Conservation (phyloP, 768 basidiomycete species). For the Pholiota conissans region DNA sequence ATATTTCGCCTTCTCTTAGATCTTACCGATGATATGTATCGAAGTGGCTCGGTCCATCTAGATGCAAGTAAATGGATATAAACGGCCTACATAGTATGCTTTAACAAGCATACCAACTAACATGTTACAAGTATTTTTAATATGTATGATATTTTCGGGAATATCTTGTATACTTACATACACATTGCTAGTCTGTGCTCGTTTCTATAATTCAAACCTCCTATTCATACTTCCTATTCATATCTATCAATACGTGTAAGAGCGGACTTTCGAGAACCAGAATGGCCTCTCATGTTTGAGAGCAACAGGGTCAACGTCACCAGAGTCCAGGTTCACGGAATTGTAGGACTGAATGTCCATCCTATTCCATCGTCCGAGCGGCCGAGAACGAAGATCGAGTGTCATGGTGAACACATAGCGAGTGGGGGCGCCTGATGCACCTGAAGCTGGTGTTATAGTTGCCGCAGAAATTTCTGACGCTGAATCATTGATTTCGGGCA, state of each 20-base stretch:
- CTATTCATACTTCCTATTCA: background rate
- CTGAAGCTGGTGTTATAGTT: constrained; percentile 5
- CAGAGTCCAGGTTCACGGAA: constrained; percentile 73
- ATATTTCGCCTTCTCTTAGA: background rate
- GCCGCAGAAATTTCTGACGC: constrained; percentile 9
- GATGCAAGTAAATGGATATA: background rate
- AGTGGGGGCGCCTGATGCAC: constrained; percentile 16
- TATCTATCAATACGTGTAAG: constrained; percentile 44
- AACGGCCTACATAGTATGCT: background rate
- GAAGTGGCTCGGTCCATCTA: background rate
- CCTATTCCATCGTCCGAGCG: constrained; percentile 84
- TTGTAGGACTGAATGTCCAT: constrained; percentile 74
- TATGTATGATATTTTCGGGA: background rate
- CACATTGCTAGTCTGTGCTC: background rate
- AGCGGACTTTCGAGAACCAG: constrained; percentile 91
- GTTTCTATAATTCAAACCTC: background rate
- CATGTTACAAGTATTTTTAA: background rate
- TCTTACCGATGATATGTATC: background rate
- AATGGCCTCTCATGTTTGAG: constrained; percentile 88
- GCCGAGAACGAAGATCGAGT: constrained; percentile 69
- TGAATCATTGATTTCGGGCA: constrained; percentile 17
- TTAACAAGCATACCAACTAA: background rate
- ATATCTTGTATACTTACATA: background rate
- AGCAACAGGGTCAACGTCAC: constrained; percentile 66
- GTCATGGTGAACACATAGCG: constrained; percentile 78